A percentile compares a stretch with the other conserved stretches of the same genome.
Evolutionary conservation across 140 eudicot species (phyloP).

Genomic region (Anethum foeniculum): DNA sequence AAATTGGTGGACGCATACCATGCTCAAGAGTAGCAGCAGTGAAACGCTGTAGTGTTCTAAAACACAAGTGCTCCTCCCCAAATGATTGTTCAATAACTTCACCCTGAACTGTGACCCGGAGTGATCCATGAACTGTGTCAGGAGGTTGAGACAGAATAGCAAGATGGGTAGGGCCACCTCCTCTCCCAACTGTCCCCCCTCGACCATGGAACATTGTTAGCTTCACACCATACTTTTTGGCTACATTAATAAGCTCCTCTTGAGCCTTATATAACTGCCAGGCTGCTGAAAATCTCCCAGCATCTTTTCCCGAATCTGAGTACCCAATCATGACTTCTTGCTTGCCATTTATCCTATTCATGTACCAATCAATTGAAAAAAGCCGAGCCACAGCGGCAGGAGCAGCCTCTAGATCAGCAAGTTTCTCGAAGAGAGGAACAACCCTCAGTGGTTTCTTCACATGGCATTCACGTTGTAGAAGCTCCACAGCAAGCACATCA

Average conservation of each 20-base stretch:
- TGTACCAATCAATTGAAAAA: constrained; percentile 91
- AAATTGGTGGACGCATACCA: constrained; percentile 89
- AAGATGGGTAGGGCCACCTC: constrained; percentile 99
- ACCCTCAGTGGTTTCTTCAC: constrained; percentile 76
- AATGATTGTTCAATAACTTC: constrained; percentile 97
- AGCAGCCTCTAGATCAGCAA: constrained; percentile 83
- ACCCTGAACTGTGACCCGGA: constrained; percentile 96
- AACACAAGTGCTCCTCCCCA: constrained; percentile 95
- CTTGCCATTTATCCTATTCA: constrained; percentile 66
- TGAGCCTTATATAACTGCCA: constrained; percentile 95
- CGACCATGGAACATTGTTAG: constrained; percentile 95
- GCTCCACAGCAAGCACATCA: constrained; percentile 94
- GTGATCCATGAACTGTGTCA: constrained; percentile 76
- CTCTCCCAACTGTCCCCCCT: constrained; percentile 96
- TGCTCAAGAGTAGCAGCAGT: constrained; percentile 97
- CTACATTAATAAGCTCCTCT: constrained; percentile 78
- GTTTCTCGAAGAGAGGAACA: constrained; percentile 90
- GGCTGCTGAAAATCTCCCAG: constrained; percentile 91
- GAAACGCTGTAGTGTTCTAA: constrained; percentile 85
- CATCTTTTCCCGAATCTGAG: constrained; percentile 96
- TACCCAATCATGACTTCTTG: constrained; percentile 99
- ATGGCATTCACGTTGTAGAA: constrained; percentile 88
- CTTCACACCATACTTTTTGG: constrained; percentile 80
- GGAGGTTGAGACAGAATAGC: constrained; percentile 97
- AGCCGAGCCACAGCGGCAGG: constrained; percentile 98